Evolutionary conservation across 305 asterid species (phyloP).

Genomic region (Fraxinus paxiana): DNA sequence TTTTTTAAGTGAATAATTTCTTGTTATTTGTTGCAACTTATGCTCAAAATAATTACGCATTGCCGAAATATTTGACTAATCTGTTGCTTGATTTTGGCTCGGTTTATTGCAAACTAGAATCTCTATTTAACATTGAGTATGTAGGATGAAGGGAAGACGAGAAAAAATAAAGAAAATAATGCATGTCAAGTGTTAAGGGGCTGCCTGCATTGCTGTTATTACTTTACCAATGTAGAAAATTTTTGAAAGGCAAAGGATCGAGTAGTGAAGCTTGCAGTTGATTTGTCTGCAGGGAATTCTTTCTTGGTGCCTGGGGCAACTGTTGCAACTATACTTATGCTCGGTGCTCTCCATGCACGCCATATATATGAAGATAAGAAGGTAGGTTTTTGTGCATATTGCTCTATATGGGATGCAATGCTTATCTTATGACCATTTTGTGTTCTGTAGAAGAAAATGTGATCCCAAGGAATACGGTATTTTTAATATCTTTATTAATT

Average conservation of each 20-base stretch:
- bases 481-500: slow-evolving; percentile 3
- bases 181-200: slow-evolving; percentile 1
- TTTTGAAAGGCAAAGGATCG: background rate
- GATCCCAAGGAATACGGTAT: background rate
- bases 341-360: slow-evolving; percentile 89
- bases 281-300: slow-evolving; percentile 48
- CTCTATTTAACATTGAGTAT: background rate
- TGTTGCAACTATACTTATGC: slow-evolving; percentile 79
- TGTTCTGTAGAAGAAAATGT: background rate
- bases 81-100: background rate
- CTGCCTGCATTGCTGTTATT: background rate
- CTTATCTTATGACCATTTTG: slow-evolving; percentile 13
- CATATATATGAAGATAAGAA: slow-evolving; percentile 74
- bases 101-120: background rate
- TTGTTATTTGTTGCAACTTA: background rate
- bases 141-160: background rate
- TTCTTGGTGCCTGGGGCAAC: slow-evolving; percentile 86
- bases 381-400: slow-evolving; percentile 33
- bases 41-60: background rate
- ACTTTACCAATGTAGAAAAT: slow-evolving; percentile 13
- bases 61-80: background rate
- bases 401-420: slow-evolving; percentile 3
- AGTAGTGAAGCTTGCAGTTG: slow-evolving; percentile 9
- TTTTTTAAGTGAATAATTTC: background rate
- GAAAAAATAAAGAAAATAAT: background rate